These are phyloP conservation scores for Suhomyces anneliseae DNA, from an alignment of 1,139 yeast species.

Conservation along the genomic window DNA sequence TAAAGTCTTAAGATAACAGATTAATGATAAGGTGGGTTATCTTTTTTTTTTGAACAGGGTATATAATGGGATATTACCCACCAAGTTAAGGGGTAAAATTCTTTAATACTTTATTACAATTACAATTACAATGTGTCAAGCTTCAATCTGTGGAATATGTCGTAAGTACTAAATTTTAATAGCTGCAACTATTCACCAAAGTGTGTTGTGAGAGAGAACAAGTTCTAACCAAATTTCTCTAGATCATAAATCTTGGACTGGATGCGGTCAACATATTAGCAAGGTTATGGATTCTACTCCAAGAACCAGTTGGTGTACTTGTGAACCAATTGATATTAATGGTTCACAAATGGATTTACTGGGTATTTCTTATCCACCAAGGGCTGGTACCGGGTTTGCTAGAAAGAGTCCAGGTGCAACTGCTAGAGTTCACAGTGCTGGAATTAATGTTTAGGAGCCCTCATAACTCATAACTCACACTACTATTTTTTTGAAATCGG, in stretches of 20 bases:
- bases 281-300: conserved; percentile 38
- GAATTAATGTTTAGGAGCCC: background rate
- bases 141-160: conserved; percentile 40
- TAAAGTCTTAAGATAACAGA: background rate
- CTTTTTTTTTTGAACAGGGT: background rate
- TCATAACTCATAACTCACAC: background rate
- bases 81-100: background rate
- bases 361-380: conserved; percentile 38
- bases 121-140: conserved; percentile 28
- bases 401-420: background rate
- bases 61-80: background rate
- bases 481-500: background rate
- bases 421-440: background rate
- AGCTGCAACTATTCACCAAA: background rate
- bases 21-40: too few species aligned
- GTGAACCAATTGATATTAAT: conserved; percentile 27
- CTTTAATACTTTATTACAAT: background rate
- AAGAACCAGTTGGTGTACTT: conserved; percentile 41
- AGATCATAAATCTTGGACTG: conserved; percentile 44
- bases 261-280: conserved; percentile 39
- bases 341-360: conserved; percentile 9
- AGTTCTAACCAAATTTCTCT: conserved; percentile 12
- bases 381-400: conserved; percentile 39
- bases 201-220: too few species aligned
- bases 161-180: conserved; percentile 19